Evolutionary conservation across 1,139 yeast species (phyloP).

Genomic region (Geotrichum phurueaensis): DNA sequence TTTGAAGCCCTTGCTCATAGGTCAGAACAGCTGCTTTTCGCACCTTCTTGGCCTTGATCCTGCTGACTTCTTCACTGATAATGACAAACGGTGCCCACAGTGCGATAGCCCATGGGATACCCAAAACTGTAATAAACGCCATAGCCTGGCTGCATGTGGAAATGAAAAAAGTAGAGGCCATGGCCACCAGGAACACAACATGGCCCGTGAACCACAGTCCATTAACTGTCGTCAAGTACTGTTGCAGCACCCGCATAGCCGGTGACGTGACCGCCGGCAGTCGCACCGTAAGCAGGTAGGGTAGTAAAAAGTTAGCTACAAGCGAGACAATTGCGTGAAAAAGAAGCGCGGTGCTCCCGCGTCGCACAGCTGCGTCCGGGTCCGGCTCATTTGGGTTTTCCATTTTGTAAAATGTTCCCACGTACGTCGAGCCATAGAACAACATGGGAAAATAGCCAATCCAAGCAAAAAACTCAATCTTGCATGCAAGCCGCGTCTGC

Average conservation of each 20-base stretch:
- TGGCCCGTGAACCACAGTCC: constrained; percentile 43
- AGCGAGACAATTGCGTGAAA: constrained; percentile 42
- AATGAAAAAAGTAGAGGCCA: constrained; percentile 40
- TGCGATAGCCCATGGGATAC: constrained; percentile 48
- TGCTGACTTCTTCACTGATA: constrained; percentile 44
- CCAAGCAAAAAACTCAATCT: constrained; percentile 48
- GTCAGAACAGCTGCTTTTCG: background rate
- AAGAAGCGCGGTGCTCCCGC: constrained; percentile 42
- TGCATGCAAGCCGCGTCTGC: constrained; percentile 41
- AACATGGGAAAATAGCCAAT: constrained; percentile 47
- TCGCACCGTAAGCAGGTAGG: constrained; percentile 26
- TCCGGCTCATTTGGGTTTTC: constrained; percentile 27
- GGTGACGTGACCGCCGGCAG: background rate
- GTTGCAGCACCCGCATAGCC: background rate
- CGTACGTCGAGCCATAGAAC: constrained; percentile 47
- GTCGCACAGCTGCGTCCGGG: constrained; percentile 38
- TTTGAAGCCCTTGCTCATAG: background rate
- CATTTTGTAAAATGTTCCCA: constrained; percentile 42
- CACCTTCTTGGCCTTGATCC: constrained; percentile 39
- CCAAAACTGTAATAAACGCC: constrained; percentile 40
- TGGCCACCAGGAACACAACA: constrained; percentile 38
- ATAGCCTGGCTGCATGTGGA: constrained; percentile 37
- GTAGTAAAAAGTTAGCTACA: constrained; percentile 38
- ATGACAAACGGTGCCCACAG: constrained; percentile 49
- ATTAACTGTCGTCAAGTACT: constrained; percentile 29